phyloP scores from a whole-genome alignment of 2,329 filamentous ascomycete genomes.

The Blastomyces silverae region DNA sequence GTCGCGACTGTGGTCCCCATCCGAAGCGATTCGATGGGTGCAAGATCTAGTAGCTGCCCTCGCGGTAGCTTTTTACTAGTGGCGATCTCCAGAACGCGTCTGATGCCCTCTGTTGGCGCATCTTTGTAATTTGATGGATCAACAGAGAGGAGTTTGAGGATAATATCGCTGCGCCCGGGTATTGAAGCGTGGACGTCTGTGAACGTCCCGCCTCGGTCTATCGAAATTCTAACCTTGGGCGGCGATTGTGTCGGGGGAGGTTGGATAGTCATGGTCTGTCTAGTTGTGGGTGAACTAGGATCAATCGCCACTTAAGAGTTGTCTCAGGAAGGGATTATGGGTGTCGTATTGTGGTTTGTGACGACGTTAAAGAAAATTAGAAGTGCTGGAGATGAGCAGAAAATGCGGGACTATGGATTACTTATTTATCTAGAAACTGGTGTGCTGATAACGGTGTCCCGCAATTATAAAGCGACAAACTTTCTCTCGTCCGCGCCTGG shows the following conservation, averaged over 20 bases:
- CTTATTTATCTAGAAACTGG: not conserved
- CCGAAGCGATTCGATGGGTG: slow-evolving; percentile 52
- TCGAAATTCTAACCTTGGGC: slow-evolving; percentile 17
- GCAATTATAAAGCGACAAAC: not conserved
- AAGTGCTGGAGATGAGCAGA: not conserved
- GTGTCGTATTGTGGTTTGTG: not conserved
- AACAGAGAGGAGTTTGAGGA: slow-evolving; percentile 31
- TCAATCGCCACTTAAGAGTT: not conserved
- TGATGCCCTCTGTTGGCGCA: slow-evolving; percentile 70
- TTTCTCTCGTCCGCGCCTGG: not conserved
- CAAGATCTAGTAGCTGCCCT: slow-evolving; percentile 33
- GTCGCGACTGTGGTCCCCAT: slow-evolving; percentile 95
- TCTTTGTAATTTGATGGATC: slow-evolving; percentile 29
- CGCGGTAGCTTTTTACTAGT: slow-evolving; percentile 34
- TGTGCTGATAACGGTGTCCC: not conserved
- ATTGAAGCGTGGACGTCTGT: slow-evolving; percentile 28
- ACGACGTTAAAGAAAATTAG: not conserved
- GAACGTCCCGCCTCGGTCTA: slow-evolving; percentile 40
- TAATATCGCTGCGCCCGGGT: slow-evolving; percentile 24
- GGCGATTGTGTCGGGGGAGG: not conserved
- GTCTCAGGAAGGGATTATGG: not conserved
- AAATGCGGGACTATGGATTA: not conserved
- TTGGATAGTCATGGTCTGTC: not conserved
- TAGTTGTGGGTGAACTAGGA: not conserved
- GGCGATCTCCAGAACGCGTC: slow-evolving; percentile 58